A percentile compares a stretch with the other conserved stretches of the same genome.
Conservation (phyloP, 2,329 filamentous ascomycete species). For the Daldinia sp. region DNA sequence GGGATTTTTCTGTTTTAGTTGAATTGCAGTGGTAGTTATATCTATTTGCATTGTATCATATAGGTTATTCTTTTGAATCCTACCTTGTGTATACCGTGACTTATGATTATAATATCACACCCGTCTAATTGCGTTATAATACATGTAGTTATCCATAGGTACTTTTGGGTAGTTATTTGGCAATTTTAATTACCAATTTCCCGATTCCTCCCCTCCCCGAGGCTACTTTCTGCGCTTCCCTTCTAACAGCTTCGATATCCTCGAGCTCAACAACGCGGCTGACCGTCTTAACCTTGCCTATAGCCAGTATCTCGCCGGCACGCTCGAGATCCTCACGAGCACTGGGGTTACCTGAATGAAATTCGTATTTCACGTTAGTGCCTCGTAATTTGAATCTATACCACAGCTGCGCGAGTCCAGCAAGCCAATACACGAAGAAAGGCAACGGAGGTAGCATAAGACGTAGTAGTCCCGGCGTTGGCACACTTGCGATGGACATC, state of each 20-base stretch:
- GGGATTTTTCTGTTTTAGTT: neutral
- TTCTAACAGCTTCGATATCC: slow-evolving; percentile 59
- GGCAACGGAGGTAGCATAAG: slow-evolving; percentile 53
- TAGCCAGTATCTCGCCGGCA: slow-evolving; percentile 56
- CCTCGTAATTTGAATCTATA: slow-evolving; percentile 59
- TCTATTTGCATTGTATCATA: slow-evolving; percentile 6
- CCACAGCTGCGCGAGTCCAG: slow-evolving; percentile 55
- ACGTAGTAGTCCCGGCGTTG: slow-evolving; percentile 49
- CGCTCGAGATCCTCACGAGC: slow-evolving; percentile 58
- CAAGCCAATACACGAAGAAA: slow-evolving; percentile 55
- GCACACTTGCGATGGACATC: slow-evolving; percentile 57
- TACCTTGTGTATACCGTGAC: neutral
- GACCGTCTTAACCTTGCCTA: slow-evolving; percentile 59
- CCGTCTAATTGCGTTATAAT: neutral
- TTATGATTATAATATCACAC: neutral
- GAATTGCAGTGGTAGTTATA: slow-evolving; percentile 14
- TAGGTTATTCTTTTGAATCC: neutral
- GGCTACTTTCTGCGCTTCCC: slow-evolving; percentile 56
- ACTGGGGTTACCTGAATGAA: slow-evolving; percentile 60
- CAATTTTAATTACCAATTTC: slow-evolving; percentile 57
- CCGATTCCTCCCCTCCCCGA: slow-evolving; percentile 59
- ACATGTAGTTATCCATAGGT: neutral
- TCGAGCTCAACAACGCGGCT: slow-evolving; percentile 56
- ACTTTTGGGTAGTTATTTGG: slow-evolving; percentile 26
- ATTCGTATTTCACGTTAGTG: slow-evolving; percentile 59